Conservation (phyloP, 345 rosid genomes). For the Arabis alpina region DNA sequence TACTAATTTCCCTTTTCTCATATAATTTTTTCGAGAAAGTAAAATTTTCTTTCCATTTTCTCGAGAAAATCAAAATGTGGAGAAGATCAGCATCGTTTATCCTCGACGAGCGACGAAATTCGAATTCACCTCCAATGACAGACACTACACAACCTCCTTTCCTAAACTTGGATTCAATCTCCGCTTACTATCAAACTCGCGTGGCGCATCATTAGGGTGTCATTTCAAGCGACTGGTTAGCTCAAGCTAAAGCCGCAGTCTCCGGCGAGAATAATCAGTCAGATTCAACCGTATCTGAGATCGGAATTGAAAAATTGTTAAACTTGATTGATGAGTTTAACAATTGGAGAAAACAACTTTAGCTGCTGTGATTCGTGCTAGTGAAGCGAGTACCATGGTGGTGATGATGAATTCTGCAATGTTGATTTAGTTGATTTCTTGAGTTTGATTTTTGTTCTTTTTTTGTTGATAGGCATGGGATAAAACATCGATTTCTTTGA, state of each 20-base stretch:
- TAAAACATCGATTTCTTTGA: slow-evolving; percentile 78
- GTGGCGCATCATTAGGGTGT: slow-evolving; percentile 93
- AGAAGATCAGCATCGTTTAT: slow-evolving; percentile 85
- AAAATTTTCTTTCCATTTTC: too few relatives aligned
- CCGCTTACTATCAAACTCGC: slow-evolving; percentile 90
- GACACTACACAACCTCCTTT: slow-evolving; percentile 55
- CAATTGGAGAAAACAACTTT: slow-evolving; percentile 82
- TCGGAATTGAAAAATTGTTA: slow-evolving; percentile 49
- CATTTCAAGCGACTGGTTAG: slow-evolving; percentile 85
- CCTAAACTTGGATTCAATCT: slow-evolving; percentile 52
- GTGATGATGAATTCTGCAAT: slow-evolving; percentile 12
- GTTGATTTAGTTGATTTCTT: too few relatives aligned
- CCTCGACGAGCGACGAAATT: slow-evolving; percentile 58
- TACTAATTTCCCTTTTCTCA: too few relatives aligned
- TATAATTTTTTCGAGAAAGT: too few relatives aligned
- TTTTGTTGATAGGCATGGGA: slow-evolving; percentile 63
- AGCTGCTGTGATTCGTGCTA: slow-evolving; percentile 77
- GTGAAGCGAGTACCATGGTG: slow-evolving; percentile 94
- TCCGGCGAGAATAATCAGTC: slow-evolving; percentile 30
- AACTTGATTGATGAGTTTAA: slow-evolving; percentile 83
- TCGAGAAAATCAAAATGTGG: slow-evolving; percentile 58
- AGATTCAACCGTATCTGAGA: slow-evolving; percentile 6
- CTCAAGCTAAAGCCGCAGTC: slow-evolving; percentile 82
- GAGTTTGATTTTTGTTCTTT: neutral
- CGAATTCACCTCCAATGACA: slow-evolving; percentile 55